Percentiles rank a stretch among this genome's conserved stretches.
These are phyloP conservation scores for Cryptococcus wingfieldii DNA, from an alignment of 1,284 basidiomycete genomes.

Conservation along the genomic window DNA sequence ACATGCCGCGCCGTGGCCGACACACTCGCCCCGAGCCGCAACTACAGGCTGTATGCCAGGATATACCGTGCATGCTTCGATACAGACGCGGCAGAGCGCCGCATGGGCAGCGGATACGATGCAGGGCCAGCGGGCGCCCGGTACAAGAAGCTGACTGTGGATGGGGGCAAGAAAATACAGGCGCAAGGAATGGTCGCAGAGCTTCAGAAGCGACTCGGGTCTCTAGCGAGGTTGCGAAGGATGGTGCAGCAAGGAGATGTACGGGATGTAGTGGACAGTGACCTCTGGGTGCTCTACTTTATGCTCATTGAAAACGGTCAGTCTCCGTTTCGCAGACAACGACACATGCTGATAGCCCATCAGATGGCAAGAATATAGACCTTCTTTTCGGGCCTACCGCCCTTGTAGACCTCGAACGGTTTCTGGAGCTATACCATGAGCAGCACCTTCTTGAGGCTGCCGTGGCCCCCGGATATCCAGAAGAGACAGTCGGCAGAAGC, in stretches of 20 bases:
- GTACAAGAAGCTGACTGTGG: neutral
- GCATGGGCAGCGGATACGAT: constrained; percentile 45
- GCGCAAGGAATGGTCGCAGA: constrained; percentile 31
- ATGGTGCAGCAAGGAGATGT: constrained; percentile 27
- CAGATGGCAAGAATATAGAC: constrained; percentile 60
- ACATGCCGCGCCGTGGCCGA: constrained; percentile 53
- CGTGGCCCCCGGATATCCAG: constrained; percentile 45
- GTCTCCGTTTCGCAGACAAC: constrained; percentile 8
- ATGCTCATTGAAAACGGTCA: constrained; percentile 64
- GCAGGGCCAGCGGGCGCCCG: neutral
- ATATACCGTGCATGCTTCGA: constrained; percentile 65
- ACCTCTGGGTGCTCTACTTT: constrained; percentile 59
- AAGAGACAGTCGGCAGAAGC: constrained; percentile 43
- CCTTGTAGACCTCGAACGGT: constrained; percentile 24
- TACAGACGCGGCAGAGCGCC: constrained; percentile 54
- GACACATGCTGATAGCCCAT: neutral
- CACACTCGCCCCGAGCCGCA: constrained; percentile 50
- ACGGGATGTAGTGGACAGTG: constrained; percentile 26
- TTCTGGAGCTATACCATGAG: constrained; percentile 38
- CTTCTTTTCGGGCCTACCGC: constrained; percentile 56
- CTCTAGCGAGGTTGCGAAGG: constrained; percentile 25
- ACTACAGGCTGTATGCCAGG: constrained; percentile 58
- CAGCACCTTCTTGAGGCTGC: constrained; percentile 44
- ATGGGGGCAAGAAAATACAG: constrained; percentile 1
- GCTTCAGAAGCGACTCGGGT: constrained; percentile 32